Evolutionary conservation across 805 yeast genomes (phyloP), one percentile per base, ranked within the genome.

Genomic region (Lipomyces starkeyi): DNA sequence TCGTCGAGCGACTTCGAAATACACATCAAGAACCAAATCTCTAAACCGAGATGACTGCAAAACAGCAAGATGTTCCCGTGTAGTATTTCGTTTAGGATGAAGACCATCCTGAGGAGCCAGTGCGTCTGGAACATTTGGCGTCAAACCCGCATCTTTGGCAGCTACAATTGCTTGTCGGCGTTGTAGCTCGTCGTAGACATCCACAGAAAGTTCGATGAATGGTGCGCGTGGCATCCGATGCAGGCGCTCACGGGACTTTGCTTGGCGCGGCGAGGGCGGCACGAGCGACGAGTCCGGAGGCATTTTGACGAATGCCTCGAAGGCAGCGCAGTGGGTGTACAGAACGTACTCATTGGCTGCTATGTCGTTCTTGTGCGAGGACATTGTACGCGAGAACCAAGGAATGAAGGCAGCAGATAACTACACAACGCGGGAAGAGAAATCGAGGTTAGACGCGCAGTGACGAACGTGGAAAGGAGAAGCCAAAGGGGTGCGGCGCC

Each of bases 81-180:
- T 98, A 78, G 93, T 97, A 76, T 95, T 96, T 76, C 99, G 86
- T 76, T 93, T 93, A 56, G 97, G 93, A 78, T 95, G 99, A 80
- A 91, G 92, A 22, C 84, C 83, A 6, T 85, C 82, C 74, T 87
- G 86, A 5, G 97, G 93, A 53, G 87, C 82, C 63, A 94, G 82
- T 9, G 75, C 70, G 64, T 86, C 87, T 0, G 90, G 88, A 71
- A 85, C 86, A 9, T 62, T 43, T 9, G 54, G 53, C 4, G 59
- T 59, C 37, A 84, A 82, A 62, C 85, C 81, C 52, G 85, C 68
- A 7, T 53, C 34, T n/a, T 13, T 53, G 34, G 56, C 34, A 11
- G 56, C 27, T 53, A 56, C 66, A 13, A 70, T 71, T 71, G 82
- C 86, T 55, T 85, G 84, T 71, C 99, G 84, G 75, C 99, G 86